phyloP scores from a whole-genome alignment of 306 rosid species.

The Trifolium fragiferum region DNA sequence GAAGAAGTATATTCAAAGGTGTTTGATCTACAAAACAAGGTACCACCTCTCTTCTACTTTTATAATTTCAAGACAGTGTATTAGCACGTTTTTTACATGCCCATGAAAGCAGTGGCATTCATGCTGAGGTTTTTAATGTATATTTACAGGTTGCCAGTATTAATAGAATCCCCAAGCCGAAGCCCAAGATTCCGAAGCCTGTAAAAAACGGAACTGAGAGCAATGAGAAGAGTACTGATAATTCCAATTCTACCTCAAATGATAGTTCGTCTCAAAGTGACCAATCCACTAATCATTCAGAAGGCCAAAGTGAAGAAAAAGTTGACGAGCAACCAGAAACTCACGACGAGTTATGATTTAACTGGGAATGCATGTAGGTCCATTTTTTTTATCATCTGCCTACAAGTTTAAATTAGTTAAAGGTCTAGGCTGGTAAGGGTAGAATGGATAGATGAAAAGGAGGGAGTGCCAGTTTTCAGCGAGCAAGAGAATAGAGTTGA shows the following conservation, averaged over 20 bases:
- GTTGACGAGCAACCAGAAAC: conserved; percentile 42
- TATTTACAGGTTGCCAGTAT: conserved; percentile 61
- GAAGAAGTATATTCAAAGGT: conserved; percentile 72
- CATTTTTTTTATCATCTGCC: conserved; percentile 43
- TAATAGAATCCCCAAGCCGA: conserved; percentile 88
- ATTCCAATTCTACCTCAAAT: conserved; percentile 53
- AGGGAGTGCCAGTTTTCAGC: conserved; percentile 37
- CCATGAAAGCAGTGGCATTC: conserved; percentile 2
- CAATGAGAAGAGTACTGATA: conserved; percentile 47
- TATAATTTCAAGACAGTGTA: conserved; percentile 1
- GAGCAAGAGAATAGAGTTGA: conserved; percentile 42
- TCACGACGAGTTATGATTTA: conserved; percentile 82
- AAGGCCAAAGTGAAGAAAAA: conserved; percentile 46
- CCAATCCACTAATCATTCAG: conserved; percentile 46
- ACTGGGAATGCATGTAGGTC: conserved; percentile 41
- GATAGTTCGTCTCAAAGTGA: conserved; percentile 52
- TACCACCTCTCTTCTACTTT: conserved; percentile 47
- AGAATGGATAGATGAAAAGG: conserved; percentile 42
- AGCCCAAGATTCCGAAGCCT: conserved; percentile 78
- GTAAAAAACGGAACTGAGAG: conserved; percentile 64
- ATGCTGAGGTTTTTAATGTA: conserved; percentile 24
- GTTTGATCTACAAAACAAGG: conserved; percentile 78
- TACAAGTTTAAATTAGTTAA: conserved; percentile 34
- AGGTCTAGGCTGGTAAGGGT: conserved; percentile 42
- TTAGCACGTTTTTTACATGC: conserved; percentile 30